Evolutionary conservation across 1,139 yeast species (phyloP).

Genomic region (Hansenula sp.): DNA sequence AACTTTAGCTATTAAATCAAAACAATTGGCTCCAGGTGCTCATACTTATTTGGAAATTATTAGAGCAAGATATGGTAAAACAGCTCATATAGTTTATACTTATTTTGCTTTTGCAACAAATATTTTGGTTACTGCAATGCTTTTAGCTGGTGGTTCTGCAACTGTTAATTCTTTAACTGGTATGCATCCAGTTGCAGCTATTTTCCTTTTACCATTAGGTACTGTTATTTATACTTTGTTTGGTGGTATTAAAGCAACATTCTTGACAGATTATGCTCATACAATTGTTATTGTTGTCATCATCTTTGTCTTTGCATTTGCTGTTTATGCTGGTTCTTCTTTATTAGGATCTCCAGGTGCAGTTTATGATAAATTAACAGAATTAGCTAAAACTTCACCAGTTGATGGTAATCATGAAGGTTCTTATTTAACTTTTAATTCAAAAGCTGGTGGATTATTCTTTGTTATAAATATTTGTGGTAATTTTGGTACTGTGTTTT

Average conservation of each 20-base stretch:
- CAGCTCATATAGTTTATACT: slow-evolving; percentile 64
- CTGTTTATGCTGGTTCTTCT: slow-evolving; percentile 56
- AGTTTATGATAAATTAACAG: slow-evolving; percentile 66
- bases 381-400: slow-evolving; percentile 54
- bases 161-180: slow-evolving; percentile 76
- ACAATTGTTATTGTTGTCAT: slow-evolving; percentile 58
- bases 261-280: slow-evolving; percentile 82
- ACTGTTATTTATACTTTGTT: slow-evolving; percentile 78
- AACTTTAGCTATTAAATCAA: slow-evolving; percentile 69
- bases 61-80: slow-evolving; percentile 62
- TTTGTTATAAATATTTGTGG: slow-evolving; percentile 81
- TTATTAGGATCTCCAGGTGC: slow-evolving; percentile 74
- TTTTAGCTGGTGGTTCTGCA: slow-evolving; percentile 82
- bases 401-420: slow-evolving; percentile 71
- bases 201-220: slow-evolving; percentile 77
- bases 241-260: slow-evolving; percentile 90
- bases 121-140: slow-evolving; percentile 82
- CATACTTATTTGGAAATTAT: slow-evolving; percentile 75
- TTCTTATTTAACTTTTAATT: slow-evolving; percentile 75
- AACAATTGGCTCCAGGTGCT: slow-evolving; percentile 68
- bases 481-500: slow-evolving; percentile 83
- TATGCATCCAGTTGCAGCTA: slow-evolving; percentile 76
- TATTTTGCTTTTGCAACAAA: slow-evolving; percentile 85
- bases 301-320: slow-evolving; percentile 57
- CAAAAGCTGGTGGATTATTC: slow-evolving; percentile 76